Base-by-base conservation (phyloP, 2,329 filamentous ascomycete genomes). In the Phoma sp. region DNA sequence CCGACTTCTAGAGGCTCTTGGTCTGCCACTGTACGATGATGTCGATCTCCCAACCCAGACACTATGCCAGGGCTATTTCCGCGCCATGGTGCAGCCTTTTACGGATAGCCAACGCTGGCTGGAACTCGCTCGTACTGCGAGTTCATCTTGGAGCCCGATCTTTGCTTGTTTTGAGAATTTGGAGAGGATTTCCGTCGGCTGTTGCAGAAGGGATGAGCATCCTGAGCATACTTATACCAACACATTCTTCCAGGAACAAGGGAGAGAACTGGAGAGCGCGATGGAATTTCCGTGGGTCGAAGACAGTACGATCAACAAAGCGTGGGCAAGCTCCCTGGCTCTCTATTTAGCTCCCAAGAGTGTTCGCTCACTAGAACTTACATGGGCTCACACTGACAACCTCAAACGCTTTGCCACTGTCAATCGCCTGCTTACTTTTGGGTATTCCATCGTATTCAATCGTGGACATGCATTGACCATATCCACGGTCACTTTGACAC, bases 311-410 rank as follows among this genome's bases (percentile, higher is more conserved):
- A 48, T 58, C 5, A 64, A 64, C 28, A 42, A 52, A 36, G 56
- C 48, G 0, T 64, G 61, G 61, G 61, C 59, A n/a, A 56, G 51
- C 25, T 28, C 47, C 3, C 18, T 57, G 18, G 20, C 60, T n/a
- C 11, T 55, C 3, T 25, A 26, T 30, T 25, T 32, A 7, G 49
- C 49, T 18, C 51, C 54, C 14, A 2, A 18, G 2, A 26, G 32
- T 23, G 56, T 60, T 4, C 40, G 46, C 18, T 49, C 51, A 11
- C 42, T 58, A 4, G 28, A 37, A 4, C 49, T 64, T 5, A 52
- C 48, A 25, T 47, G 57, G 38, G 54, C 54, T 14, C 58, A 61
- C 23, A 37, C 47, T 17, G 61, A 64, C 42, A 59, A 57, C 23
- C 49, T 61, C 30, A 61, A 55, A 25, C 42, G 47, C 7, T 50